A percentile compares a stretch with the other conserved stretches of the same genome.
Conservation (phyloP, 768 basidiomycete species). For the Kwoniella dejecticola region DNA sequence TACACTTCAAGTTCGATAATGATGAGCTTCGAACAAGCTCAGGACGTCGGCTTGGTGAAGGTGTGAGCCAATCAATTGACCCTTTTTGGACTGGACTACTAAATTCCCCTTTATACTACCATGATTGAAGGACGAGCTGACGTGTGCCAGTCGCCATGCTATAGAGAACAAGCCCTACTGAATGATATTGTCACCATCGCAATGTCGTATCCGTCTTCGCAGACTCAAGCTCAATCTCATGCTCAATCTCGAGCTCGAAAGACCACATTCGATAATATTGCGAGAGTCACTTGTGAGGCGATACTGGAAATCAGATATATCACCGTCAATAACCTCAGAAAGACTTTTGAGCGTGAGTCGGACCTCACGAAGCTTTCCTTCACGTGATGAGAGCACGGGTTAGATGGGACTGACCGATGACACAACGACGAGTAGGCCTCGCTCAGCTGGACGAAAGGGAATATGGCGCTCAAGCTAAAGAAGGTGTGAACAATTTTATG, state of each 20-base stretch:
- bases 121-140: no score
- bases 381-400: no score
- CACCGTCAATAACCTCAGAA: background rate
- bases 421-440: background rate
- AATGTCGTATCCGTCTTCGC: conserved; percentile 3
- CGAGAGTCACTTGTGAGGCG: conserved; percentile 2
- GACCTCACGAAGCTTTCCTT: no score
- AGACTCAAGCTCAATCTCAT: background rate
- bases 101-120: no score
- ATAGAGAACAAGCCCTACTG: conserved; percentile 15
- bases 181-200: conserved; percentile 8
- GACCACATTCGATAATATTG: conserved; percentile 5
- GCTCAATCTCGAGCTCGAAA: background rate
- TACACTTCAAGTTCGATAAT: background rate
- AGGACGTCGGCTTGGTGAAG: background rate
- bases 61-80: no score
- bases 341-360: conserved; percentile 18
- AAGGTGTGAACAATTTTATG: conserved; percentile 1
- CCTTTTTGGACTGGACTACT: no score
- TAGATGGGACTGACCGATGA: no score
- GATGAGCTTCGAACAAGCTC: background rate
- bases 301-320: conserved; percentile 6
- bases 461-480: background rate
- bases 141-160: no score
- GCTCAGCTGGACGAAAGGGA: conserved; percentile 10